phyloP scores from a whole-genome alignment of 345 rosid genomes.

The Punica granatum region DNA sequence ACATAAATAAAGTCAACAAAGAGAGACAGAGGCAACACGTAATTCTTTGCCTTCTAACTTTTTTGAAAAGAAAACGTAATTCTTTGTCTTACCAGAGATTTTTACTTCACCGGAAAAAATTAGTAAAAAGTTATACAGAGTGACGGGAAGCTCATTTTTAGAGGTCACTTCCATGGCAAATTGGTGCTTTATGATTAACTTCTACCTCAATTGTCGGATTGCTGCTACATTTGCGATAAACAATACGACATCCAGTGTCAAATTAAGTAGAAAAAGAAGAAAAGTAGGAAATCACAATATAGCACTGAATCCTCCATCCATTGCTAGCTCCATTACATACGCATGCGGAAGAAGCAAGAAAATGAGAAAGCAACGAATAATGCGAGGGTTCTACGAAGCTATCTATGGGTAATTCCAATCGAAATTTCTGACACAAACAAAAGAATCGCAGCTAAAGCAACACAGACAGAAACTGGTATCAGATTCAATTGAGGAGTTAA shows the following conservation, averaged over 20 bases:
- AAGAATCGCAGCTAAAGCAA: background rate
- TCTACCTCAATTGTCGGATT: background rate
- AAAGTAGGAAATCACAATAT: background rate
- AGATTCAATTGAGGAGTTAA: background rate
- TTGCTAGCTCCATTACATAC: background rate
- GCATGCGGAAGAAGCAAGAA: background rate
- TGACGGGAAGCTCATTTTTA: background rate
- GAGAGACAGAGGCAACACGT: background rate
- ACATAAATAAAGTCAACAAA: background rate
- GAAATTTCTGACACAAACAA: background rate
- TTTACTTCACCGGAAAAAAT: background rate
- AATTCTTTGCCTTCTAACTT: background rate
- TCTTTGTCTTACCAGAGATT: background rate
- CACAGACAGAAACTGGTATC: background rate
- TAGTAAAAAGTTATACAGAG: background rate
- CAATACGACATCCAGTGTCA: background rate
- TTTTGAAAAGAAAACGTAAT: background rate
- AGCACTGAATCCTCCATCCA: background rate
- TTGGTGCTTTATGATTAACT: background rate
- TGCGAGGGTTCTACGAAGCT: too few relatives aligned
- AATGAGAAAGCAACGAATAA: too few relatives aligned
- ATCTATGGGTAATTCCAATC: too few relatives aligned
- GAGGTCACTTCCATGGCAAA: background rate
- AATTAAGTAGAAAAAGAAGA: background rate
- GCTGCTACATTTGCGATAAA: background rate